phyloP scores from a whole-genome alignment of 805 yeast species.

The Metschnikowia arizonensis region DNA sequence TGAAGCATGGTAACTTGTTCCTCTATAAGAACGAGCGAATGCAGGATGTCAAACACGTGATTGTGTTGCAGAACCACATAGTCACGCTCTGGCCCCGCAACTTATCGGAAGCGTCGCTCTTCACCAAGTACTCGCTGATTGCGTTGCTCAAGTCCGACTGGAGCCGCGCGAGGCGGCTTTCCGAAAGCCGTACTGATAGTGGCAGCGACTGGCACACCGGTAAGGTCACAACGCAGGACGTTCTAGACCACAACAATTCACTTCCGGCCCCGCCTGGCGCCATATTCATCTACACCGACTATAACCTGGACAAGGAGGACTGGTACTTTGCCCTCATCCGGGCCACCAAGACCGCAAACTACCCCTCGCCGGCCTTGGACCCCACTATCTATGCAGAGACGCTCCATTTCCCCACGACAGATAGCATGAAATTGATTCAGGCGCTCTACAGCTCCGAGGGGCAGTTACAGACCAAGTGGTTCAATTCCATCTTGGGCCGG shows the following conservation, averaged over 20 bases:
- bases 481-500: conserved; percentile 84
- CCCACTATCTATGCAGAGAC: conserved; percentile 70
- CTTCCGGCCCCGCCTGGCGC: conserved; percentile 37
- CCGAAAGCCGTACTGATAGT: conserved; percentile 15
- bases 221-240: conserved; percentile 24
- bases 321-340: conserved; percentile 85
- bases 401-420: conserved; percentile 63
- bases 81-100: conserved; percentile 84
- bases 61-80: conserved; percentile 66
- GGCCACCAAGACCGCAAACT: conserved; percentile 53
- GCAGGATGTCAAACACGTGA: conserved; percentile 68
- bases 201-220: conserved; percentile 11
- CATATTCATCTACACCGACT: conserved; percentile 67
- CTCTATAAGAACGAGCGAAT: conserved; percentile 70
- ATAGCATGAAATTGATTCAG: conserved; percentile 70
- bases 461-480: conserved; percentile 81
- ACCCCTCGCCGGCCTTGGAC: conserved; percentile 17
- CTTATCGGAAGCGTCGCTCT: conserved; percentile 70
- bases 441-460: conserved; percentile 78
- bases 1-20: conserved; percentile 85
- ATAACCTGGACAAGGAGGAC: conserved; percentile 83
- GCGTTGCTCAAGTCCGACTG: conserved; percentile 56
- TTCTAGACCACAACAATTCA: conserved; percentile 20
- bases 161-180: conserved; percentile 21
- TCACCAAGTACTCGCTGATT: conserved; percentile 75